Conservation (phyloP, 2,329 filamentous ascomycete species). For the Penicillium fuscoglaucum region DNA sequence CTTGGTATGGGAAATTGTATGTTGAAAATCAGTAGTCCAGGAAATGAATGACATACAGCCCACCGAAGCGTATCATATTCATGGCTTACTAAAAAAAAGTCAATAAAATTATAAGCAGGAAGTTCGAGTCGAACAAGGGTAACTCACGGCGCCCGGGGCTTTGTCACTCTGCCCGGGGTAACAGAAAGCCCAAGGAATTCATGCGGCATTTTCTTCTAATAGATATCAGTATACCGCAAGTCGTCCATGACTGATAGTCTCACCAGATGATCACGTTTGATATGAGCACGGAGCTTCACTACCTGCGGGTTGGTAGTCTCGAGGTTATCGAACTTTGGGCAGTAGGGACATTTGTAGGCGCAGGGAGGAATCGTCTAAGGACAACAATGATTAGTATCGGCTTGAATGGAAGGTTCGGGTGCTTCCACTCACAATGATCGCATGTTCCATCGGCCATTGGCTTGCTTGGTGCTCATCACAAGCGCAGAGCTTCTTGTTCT, state of each 20-base stretch:
- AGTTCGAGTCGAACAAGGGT: too few species aligned
- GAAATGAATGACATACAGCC: too few species aligned
- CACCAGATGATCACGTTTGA: not conserved
- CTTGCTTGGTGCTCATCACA: not conserved
- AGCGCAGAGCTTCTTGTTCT: not conserved
- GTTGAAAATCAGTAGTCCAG: not conserved
- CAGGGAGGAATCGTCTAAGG: not conserved
- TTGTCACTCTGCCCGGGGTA: not conserved
- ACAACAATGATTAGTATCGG: not conserved
- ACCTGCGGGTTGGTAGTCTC: not conserved
- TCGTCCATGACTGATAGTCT: not conserved
- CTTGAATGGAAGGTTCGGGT: not conserved
- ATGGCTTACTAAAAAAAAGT: not conserved
- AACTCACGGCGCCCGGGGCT: not conserved
- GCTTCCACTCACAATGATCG: not conserved
- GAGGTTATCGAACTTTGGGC: not conserved
- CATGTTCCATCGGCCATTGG: slow-evolving; percentile 1
- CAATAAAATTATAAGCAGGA: not conserved
- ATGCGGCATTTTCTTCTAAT: not conserved
- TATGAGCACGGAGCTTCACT: not conserved
- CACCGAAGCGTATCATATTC: accelerated
- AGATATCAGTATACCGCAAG: not conserved
- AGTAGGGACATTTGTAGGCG: slow-evolving; percentile 1
- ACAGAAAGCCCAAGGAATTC: not conserved
- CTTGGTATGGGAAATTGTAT: not conserved